Percentiles rank a stretch among this genome's conserved stretches.
phyloP scores from a whole-genome alignment of 164 flowering plant genomes.

The Protea cynaroides region DNA sequence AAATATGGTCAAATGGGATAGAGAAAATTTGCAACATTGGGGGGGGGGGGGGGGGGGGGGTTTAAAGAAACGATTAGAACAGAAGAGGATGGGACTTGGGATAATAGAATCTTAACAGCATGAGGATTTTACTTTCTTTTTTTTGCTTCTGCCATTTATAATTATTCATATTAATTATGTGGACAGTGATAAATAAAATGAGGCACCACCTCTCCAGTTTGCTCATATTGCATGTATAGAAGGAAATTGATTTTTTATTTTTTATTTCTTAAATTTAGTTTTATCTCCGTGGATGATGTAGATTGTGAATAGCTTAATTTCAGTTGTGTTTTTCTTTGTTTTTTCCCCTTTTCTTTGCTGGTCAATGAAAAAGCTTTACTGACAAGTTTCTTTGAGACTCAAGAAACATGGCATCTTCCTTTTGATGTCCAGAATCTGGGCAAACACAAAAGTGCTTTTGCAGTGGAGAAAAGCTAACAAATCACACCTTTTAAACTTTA shows the following conservation, averaged over 20 bases:
- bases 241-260: background rate
- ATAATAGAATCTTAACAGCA: background rate
- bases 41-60: too few species aligned
- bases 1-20: background rate
- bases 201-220: background rate
- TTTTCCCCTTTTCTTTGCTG: too few species aligned
- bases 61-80: background rate
- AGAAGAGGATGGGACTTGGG: background rate
- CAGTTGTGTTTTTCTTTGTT: too few species aligned
- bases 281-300: background rate
- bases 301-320: background rate
- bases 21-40: background rate
- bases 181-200: background rate
- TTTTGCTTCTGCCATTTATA: background rate
- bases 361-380: too few species aligned
- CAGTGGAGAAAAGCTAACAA: too few species aligned
- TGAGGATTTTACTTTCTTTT: too few species aligned
- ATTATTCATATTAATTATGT: background rate
- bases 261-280: background rate
- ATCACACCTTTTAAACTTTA: too few species aligned
- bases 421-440: too few species aligned
- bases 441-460: too few species aligned
- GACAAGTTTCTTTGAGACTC: too few species aligned
- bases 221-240: background rate
- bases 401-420: too few species aligned